Percentiles rank a stretch among this genome's conserved stretches.
Conservation (phyloP, 2,329 filamentous ascomycete genomes). For the Myriosclerotinia duriaeana region DNA sequence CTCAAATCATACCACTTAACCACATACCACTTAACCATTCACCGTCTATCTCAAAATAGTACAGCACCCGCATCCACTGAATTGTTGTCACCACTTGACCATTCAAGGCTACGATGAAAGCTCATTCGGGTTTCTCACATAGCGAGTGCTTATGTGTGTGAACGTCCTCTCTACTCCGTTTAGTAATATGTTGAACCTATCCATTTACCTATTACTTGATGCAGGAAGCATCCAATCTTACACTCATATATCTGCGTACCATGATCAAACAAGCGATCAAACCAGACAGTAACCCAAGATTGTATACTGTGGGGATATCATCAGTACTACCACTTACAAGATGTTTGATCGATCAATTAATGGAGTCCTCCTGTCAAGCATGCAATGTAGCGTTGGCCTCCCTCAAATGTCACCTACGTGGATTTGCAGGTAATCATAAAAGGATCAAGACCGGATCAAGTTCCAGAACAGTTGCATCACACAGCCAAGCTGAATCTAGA, state of each 20-base stretch:
- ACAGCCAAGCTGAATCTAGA: background rate
- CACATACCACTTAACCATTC: background rate
- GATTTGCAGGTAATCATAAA: background rate
- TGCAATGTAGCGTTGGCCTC: constrained; percentile 8
- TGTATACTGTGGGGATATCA: background rate
- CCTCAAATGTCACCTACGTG: background rate
- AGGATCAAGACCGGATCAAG: no score
- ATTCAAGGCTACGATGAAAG: background rate
- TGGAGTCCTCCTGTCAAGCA: background rate
- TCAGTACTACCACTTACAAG: background rate
- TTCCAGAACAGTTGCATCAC: background rate
- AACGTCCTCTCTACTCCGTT: background rate
- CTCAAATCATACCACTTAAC: no score
- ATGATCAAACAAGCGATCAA: background rate
- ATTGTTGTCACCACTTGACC: background rate
- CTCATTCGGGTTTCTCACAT: background rate
- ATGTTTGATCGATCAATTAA: background rate
- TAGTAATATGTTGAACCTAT: background rate
- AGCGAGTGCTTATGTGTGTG: background rate
- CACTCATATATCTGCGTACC: background rate
- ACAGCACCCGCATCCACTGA: background rate
- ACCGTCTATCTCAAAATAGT: background rate
- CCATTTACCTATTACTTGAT: background rate
- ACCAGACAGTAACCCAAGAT: background rate
- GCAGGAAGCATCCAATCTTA: background rate